phyloP scores from a whole-genome alignment of 352 stramenopile genomes.

The Globisporangium carolinianum region DNA sequence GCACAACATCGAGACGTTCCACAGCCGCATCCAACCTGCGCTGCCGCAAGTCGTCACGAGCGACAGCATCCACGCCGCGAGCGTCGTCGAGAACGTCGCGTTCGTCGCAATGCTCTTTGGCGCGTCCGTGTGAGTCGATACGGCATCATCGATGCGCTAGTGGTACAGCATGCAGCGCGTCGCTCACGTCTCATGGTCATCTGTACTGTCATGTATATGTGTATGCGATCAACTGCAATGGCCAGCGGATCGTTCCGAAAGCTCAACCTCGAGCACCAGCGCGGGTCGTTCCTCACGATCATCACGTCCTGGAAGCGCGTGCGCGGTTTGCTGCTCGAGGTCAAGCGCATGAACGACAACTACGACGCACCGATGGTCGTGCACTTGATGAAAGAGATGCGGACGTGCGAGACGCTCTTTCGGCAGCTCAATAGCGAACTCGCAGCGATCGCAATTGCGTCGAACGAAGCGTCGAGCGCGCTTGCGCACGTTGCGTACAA shows the following conservation, averaged over 20 bases:
- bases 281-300: conserved; percentile 54
- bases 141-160: too few relatives aligned
- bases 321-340: conserved; percentile 39
- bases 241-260: conserved; percentile 34
- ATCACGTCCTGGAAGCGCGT: conserved; percentile 75
- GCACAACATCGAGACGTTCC: conserved; percentile 62
- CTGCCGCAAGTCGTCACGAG: conserved; percentile 60
- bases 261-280: conserved; percentile 59
- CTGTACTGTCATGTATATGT: not conserved
- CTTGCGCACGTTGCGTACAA: conserved; percentile 67
- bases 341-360: conserved; percentile 27
- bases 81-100: conserved; percentile 59
- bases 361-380: conserved; percentile 64
- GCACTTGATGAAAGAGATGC: conserved; percentile 78
- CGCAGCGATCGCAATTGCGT: conserved; percentile 47
- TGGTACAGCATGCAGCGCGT: too few relatives aligned
- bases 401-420: conserved; percentile 66
- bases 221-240: not conserved
- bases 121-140: conserved; percentile 32
- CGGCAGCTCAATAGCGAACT: conserved; percentile 70
- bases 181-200: conserved; percentile 2
- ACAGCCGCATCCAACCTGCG: conserved; percentile 52
- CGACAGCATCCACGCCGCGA: conserved; percentile 62
- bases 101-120: conserved; percentile 80
- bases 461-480: conserved; percentile 65